Evolutionary conservation across 441 rosid species (phyloP).

Genomic region (Brassica hybrid): DNA sequence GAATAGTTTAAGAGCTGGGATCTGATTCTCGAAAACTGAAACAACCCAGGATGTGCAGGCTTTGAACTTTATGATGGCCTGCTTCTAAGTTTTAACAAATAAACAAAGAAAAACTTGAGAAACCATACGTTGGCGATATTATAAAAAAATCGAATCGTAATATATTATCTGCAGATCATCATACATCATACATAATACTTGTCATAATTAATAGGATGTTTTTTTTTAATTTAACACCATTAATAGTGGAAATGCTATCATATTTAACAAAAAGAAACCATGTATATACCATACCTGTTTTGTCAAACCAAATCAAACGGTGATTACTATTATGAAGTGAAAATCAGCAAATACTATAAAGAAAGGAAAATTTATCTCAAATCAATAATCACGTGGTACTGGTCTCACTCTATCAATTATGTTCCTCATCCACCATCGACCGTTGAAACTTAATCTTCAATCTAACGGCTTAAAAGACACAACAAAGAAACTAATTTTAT

Average conservation of each 20-base stretch:
- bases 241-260: background rate
- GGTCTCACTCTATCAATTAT: background rate
- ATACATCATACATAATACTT: background rate
- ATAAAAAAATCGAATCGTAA: background rate
- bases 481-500: background rate
- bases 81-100: background rate
- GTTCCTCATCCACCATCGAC: slow-evolving; percentile 4
- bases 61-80: background rate
- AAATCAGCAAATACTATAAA: too few species aligned
- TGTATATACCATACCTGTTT: background rate
- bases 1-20: too few species aligned
- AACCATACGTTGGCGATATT: background rate
- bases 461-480: slow-evolving; percentile 34
- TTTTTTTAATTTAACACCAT: background rate
- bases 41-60: too few species aligned
- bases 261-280: background rate
- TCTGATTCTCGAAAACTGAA: too few species aligned
- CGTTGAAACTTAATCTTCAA: slow-evolving; percentile 4
- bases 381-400: background rate
- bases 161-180: background rate
- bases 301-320: slow-evolving; percentile 1
- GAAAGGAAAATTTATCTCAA: background rate
- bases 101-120: background rate
- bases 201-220: background rate
- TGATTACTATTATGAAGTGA: background rate